Evolutionary conservation across 768 basidiomycete genomes (phyloP).

Genomic region (Boletus huronensis): DNA sequence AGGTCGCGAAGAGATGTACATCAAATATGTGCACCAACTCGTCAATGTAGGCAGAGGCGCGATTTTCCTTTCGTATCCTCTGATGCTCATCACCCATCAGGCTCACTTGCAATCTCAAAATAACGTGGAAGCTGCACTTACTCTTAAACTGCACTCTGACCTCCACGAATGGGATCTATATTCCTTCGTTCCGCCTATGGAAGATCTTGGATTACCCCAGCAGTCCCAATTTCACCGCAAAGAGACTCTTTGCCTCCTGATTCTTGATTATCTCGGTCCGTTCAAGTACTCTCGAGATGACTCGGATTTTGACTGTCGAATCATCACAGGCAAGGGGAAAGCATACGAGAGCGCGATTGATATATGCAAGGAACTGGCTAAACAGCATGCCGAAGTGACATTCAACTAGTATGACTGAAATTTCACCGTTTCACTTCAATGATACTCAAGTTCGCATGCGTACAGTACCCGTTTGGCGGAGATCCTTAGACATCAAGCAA

Average conservation of each 20-base stretch:
- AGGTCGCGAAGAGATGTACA: conserved; percentile 89
- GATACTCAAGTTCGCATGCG: conserved; percentile 7
- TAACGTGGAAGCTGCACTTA: conserved; percentile 89
- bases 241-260: conserved; percentile 86
- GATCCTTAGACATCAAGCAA: conserved; percentile 84
- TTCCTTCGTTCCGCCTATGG: conserved; percentile 80
- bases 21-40: conserved; percentile 94
- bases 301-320: neutral
- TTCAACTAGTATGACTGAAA: conserved; percentile 74
- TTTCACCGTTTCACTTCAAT: neutral
- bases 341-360: conserved; percentile 96
- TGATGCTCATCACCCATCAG: conserved; percentile 37
- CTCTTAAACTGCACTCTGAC: conserved; percentile 91
- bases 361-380: conserved; percentile 87
- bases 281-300: neutral
- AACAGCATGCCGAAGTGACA: conserved; percentile 83
- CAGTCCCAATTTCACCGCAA: conserved; percentile 94
- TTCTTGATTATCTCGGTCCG: conserved; percentile 89
- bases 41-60: conserved; percentile 61
- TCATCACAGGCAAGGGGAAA: conserved; percentile 76
- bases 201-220: conserved; percentile 83
- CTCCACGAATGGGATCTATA: conserved; percentile 87
- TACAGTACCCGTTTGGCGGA: conserved; percentile 78
- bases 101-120: conserved; percentile 88
- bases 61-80: neutral